phyloP scores from a whole-genome alignment of 202 grass and related monocot genomes.

The Alloteropsis angusta region DNA sequence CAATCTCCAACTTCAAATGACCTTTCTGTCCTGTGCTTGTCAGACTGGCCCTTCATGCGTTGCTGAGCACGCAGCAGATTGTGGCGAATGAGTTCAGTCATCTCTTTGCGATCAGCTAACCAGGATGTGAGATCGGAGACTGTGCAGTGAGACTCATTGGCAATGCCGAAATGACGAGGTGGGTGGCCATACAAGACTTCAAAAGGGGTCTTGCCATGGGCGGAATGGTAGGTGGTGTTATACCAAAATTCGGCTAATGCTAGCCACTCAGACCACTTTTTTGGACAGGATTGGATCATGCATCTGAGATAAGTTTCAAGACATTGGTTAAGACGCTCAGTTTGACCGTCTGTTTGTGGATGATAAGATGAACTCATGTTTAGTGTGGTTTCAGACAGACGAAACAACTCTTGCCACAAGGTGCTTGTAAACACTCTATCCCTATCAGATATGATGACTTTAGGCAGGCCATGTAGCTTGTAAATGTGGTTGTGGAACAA shows the following conservation, averaged over 20 bases:
- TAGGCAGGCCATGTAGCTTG: not conserved
- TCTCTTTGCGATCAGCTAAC: not conserved
- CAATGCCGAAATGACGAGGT: not conserved
- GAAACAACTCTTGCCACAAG: too few species aligned
- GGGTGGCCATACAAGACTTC: not conserved
- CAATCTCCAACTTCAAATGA: too few species aligned
- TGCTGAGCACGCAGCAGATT: not conserved
- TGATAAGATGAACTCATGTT: too few species aligned
- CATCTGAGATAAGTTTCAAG: not conserved
- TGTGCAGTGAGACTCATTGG: rapidly evolving
- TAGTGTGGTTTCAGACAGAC: too few species aligned
- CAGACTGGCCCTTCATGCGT: not conserved
- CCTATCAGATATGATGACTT: not conserved
- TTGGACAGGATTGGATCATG: not conserved
- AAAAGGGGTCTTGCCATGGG: not conserved
- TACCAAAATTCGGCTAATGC: not conserved
- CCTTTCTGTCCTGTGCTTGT: too few species aligned
- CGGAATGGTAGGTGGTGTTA: not conserved
- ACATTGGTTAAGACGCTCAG: not conserved
- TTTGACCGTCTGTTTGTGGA: too few species aligned
- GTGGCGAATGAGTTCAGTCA: not conserved
- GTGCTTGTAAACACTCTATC: not conserved
- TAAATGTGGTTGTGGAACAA: not conserved
- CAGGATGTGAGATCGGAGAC: not conserved
- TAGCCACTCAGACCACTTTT: not conserved